These are phyloP conservation scores for Vitellaria paradoxa DNA, from an alignment of 179 eudicot species.

Conservation along the genomic window DNA sequence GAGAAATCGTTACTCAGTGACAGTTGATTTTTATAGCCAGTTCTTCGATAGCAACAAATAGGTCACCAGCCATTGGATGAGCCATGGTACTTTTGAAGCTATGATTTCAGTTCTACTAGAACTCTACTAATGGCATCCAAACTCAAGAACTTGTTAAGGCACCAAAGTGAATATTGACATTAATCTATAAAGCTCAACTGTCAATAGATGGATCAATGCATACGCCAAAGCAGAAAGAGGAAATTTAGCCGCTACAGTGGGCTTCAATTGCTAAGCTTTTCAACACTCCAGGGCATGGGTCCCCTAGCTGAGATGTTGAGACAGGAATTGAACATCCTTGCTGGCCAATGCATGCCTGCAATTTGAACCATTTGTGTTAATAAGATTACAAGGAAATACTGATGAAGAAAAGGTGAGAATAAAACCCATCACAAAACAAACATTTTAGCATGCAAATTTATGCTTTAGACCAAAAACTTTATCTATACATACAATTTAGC, in stretches of 20 bases:
- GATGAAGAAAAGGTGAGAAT: background rate
- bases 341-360: slow-evolving; percentile 46
- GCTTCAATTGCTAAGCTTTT: slow-evolving; percentile 50
- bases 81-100: background rate
- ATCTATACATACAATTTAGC: too few species aligned
- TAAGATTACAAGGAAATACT: background rate
- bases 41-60: background rate
- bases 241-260: slow-evolving; percentile 27
- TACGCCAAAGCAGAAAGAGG: background rate
- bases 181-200: background rate
- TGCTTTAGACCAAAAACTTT: background rate
- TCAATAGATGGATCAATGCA: background rate
- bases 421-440: background rate
- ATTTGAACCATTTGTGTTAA: slow-evolving; percentile 7
- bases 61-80: background rate
- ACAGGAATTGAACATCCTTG: slow-evolving; percentile 36
- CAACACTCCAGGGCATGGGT: slow-evolving; percentile 40
- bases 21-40: background rate
- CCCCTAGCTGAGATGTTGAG: slow-evolving; percentile 32
- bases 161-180: too few species aligned
- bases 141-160: background rate
- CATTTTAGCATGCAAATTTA: background rate
- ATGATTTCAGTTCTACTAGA: background rate
- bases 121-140: background rate
- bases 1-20: background rate